Conservation (phyloP, 495 filamentous ascomycete genomes). For the Xylaria nigripes region DNA sequence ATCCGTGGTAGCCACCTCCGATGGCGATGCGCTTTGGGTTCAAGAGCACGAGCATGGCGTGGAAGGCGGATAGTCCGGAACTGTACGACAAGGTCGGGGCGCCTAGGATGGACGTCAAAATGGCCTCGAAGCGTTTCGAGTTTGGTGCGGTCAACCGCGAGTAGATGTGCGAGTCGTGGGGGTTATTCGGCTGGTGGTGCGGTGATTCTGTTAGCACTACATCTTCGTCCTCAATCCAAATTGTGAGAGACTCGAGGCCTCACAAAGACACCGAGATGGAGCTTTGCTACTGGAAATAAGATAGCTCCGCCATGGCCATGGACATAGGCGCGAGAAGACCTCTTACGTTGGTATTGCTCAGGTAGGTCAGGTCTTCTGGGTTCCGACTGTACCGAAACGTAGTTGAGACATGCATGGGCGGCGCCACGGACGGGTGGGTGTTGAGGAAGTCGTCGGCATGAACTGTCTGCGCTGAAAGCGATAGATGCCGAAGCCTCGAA, state of each 20-base stretch:
- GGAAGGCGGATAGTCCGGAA: slow-evolving; percentile 80
- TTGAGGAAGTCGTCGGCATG: slow-evolving; percentile 80
- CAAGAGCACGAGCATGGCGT: slow-evolving; percentile 67
- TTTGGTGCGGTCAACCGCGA: slow-evolving; percentile 69
- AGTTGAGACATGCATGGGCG: slow-evolving; percentile 77
- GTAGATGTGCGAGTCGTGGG: slow-evolving; percentile 58
- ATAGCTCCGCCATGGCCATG: background rate
- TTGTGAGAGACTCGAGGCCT: background rate
- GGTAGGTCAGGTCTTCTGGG: slow-evolving; percentile 52
- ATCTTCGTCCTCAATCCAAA: background rate
- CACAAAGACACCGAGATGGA: background rate
- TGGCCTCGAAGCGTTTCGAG: slow-evolving; percentile 70
- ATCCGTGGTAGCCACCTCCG: slow-evolving; percentile 83
- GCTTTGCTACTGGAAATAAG: background rate
- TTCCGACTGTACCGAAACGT: slow-evolving; percentile 74
- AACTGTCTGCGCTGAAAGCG: slow-evolving; percentile 62
- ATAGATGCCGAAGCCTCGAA: slow-evolving; percentile 29
- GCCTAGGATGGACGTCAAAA: slow-evolving; percentile 64
- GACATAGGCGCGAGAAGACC: background rate
- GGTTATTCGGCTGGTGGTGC: slow-evolving; percentile 27
- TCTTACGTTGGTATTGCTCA: slow-evolving; percentile 38
- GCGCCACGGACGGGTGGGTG: slow-evolving; percentile 65
- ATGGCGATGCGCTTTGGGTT: slow-evolving; percentile 75
- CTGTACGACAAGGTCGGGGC: slow-evolving; percentile 66
- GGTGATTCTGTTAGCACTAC: background rate